Conservation (phyloP, 345 rosid genomes). For the Cardiospermum halicacabum region DNA sequence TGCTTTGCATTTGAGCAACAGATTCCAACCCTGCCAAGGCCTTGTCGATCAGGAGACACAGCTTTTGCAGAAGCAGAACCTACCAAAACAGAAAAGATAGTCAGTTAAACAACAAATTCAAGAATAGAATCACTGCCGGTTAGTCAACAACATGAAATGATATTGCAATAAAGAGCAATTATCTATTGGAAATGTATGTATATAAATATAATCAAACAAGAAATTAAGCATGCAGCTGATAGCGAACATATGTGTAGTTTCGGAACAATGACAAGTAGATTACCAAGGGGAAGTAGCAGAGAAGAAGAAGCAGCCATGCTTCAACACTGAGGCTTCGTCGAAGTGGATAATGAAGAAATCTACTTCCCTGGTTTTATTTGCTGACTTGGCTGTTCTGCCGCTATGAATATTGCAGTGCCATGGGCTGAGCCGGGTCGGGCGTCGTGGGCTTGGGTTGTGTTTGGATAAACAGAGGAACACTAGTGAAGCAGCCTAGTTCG, state of each 20-base stretch:
- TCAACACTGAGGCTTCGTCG: conserved; percentile 11
- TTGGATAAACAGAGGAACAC: neutral
- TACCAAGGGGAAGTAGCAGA: conserved; percentile 56
- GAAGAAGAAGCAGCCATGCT: conserved; percentile 55
- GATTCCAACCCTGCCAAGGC: conserved; percentile 22
- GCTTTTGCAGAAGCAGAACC: conserved; percentile 36
- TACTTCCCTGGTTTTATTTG: neutral
- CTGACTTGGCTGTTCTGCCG: conserved; percentile 22
- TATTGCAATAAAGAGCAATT: too few relatives aligned
- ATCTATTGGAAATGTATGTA: too few relatives aligned
- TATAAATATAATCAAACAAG: neutral
- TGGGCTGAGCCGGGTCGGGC: too few relatives aligned
- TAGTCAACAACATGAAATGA: too few relatives aligned
- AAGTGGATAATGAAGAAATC: conserved; percentile 60
- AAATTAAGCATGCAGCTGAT: neutral
- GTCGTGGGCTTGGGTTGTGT: neutral
- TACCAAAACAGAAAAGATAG: conserved; percentile 10
- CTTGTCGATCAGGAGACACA: conserved; percentile 17
- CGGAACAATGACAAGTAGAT: neutral
- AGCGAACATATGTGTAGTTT: neutral
- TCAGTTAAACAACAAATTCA: conserved; percentile 5
- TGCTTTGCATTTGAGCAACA: conserved; percentile 25
- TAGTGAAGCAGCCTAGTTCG: neutral
- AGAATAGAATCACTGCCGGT: too few relatives aligned
- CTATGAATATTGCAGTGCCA: neutral